phyloP scores from a whole-genome alignment of 2,329 filamentous ascomycete genomes.

The Pseudopithomyces chartarum region DNA sequence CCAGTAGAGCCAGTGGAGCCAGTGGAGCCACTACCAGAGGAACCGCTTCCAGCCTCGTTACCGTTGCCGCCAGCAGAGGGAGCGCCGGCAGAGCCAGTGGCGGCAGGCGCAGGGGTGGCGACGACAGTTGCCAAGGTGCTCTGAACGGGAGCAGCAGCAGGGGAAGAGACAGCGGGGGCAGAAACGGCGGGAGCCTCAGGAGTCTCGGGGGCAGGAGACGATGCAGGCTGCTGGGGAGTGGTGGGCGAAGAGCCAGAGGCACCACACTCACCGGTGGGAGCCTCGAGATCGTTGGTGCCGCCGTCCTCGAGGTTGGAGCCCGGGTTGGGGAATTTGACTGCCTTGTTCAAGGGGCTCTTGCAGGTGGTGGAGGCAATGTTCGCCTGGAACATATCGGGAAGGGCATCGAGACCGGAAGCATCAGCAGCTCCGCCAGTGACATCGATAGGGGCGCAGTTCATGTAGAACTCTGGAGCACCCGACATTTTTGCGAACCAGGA shows the following conservation, averaged over 20 bases:
- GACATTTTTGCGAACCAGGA: constrained; percentile 84
- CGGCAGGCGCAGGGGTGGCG: background rate
- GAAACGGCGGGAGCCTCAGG: background rate
- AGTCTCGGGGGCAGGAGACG: background rate
- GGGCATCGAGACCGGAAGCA: constrained; percentile 60
- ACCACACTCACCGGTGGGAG: constrained; percentile 30
- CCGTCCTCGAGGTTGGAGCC: constrained; percentile 61
- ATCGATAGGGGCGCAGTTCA: constrained; percentile 84
- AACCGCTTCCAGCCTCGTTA: background rate
- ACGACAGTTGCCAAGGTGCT: constrained; percentile 34
- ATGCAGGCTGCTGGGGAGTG: constrained; percentile 4
- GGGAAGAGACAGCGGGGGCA: constrained; percentile 29
- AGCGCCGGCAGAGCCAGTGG: constrained; percentile 11
- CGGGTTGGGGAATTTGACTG: constrained; percentile 69
- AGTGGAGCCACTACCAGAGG: background rate
- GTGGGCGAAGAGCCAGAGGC: constrained; percentile 21
- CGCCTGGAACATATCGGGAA: constrained; percentile 75
- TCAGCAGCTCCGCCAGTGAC: constrained; percentile 62
- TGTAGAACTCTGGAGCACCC: constrained; percentile 91
- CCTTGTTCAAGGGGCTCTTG: constrained; percentile 55
- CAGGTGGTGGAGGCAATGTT: constrained; percentile 67
- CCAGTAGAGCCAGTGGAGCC: constrained; percentile 14
- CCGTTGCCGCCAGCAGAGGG: constrained; percentile 7
- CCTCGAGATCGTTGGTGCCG: constrained; percentile 18
- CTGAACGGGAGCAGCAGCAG: constrained; percentile 27